Evolutionary conservation across 768 basidiomycete genomes (phyloP).

Genomic region (Hericium rajendrae): DNA sequence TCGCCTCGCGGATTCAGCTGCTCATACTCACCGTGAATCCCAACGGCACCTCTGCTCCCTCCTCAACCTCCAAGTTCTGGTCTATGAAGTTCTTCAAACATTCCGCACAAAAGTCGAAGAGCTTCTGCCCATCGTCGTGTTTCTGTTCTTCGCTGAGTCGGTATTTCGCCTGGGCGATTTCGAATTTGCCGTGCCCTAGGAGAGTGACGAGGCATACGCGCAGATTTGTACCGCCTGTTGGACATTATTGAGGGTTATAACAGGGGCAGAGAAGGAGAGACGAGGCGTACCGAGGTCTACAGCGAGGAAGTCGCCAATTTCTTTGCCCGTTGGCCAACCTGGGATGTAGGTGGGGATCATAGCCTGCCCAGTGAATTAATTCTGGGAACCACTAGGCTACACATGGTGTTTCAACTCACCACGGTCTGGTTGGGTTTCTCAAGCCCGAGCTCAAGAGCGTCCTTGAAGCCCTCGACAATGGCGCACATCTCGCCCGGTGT

Average conservation of each 20-base stretch:
- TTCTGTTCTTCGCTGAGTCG: slow-evolving; percentile 96
- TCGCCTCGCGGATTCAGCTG: neutral
- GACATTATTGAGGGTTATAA: neutral
- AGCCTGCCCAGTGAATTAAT: slow-evolving; percentile 40
- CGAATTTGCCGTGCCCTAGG: slow-evolving; percentile 90
- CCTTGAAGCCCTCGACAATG: slow-evolving; percentile 94
- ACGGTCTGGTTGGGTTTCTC: slow-evolving; percentile 77
- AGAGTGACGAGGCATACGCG: slow-evolving; percentile 94
- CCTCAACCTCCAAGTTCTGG: slow-evolving; percentile 49
- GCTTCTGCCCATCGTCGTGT: slow-evolving; percentile 88
- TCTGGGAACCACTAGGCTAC: no score
- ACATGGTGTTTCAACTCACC: slow-evolving; percentile 41
- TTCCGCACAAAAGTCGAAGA: slow-evolving; percentile 97
- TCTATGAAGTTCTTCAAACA: slow-evolving; percentile 85
- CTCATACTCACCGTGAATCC: slow-evolving; percentile 77
- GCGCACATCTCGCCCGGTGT: slow-evolving; percentile 91
- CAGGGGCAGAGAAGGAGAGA: neutral
- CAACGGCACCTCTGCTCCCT: slow-evolving; percentile 59
- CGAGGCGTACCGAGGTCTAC: slow-evolving; percentile 61
- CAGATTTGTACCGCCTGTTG: slow-evolving; percentile 82
- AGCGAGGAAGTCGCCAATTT: slow-evolving; percentile 84
- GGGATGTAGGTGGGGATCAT: slow-evolving; percentile 98
- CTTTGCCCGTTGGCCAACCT: slow-evolving; percentile 86
- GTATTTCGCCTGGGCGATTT: slow-evolving; percentile 96
- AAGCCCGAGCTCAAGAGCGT: slow-evolving; percentile 80